These are phyloP conservation scores for Fraxinus paxiana DNA, from an alignment of 305 asterid genomes.

Conservation along the genomic window DNA sequence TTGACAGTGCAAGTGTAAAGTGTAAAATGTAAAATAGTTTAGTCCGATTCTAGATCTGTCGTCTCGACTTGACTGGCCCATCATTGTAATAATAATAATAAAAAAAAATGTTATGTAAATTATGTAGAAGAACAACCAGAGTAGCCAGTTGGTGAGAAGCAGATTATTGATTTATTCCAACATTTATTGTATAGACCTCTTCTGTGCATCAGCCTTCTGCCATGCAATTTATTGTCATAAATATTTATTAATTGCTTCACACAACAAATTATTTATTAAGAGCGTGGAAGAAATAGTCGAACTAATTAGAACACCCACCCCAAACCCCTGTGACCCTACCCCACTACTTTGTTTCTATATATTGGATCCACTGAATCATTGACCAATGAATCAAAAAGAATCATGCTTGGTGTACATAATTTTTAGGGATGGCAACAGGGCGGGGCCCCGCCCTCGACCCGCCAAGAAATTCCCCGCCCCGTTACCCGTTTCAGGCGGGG, in stretches of 20 bases:
- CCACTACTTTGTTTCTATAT: neutral
- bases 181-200: neutral
- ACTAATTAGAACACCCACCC: neutral
- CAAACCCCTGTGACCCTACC: neutral
- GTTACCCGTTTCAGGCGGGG: no score
- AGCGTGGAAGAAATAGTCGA: neutral
- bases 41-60: neutral
- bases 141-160: neutral
- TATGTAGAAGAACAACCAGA: neutral
- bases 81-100: neutral
- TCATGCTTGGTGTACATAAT: no score
- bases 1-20: neutral
- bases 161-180: neutral
- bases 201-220: neutral
- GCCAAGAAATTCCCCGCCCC: no score
- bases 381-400: neutral
- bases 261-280: neutral
- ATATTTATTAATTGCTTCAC: neutral
- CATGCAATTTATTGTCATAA: neutral
- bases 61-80: neutral
- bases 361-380: neutral
- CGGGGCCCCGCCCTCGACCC: no score
- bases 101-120: neutral
- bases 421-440: no score
- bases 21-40: neutral